Percentiles rank a stretch among this genome's conserved stretches.
Conservation (phyloP, 768 basidiomycete species). For the Russula abietina region DNA sequence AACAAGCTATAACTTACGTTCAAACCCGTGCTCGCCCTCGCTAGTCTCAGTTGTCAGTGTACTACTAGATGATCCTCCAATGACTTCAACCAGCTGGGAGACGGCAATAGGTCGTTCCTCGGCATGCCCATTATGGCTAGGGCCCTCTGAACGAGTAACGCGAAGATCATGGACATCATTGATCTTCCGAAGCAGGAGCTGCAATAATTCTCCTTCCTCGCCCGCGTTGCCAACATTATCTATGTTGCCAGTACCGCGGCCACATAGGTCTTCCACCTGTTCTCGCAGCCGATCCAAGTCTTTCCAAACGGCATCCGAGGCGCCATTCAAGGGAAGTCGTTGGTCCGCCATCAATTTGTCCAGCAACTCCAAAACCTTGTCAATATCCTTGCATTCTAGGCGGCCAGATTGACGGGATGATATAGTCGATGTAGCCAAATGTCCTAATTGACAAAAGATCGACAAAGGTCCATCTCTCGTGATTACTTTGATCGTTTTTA, state of each 20-base stretch:
- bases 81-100: no score
- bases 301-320: slow-evolving; percentile 1
- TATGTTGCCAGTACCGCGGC: no score
- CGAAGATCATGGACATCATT: neutral
- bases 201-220: neutral
- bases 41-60: no score
- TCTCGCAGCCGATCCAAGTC: neutral
- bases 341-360: slow-evolving; percentile 1
- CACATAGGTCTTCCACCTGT: neutral
- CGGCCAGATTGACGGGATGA: neutral
- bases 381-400: neutral
- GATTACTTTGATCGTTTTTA: neutral
- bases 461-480: slow-evolving; percentile 3
- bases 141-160: no score
- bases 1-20: no score
- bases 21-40: no score
- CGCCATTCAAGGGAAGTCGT: neutral
- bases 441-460: slow-evolving; percentile 11
- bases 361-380: slow-evolving; percentile 1
- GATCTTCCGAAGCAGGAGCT: neutral
- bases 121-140: no score
- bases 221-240: neutral
- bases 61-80: no score
- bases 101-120: neutral
- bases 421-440: neutral